phyloP scores from a whole-genome alignment of 768 basidiomycete species.

The Suillus decipiens region DNA sequence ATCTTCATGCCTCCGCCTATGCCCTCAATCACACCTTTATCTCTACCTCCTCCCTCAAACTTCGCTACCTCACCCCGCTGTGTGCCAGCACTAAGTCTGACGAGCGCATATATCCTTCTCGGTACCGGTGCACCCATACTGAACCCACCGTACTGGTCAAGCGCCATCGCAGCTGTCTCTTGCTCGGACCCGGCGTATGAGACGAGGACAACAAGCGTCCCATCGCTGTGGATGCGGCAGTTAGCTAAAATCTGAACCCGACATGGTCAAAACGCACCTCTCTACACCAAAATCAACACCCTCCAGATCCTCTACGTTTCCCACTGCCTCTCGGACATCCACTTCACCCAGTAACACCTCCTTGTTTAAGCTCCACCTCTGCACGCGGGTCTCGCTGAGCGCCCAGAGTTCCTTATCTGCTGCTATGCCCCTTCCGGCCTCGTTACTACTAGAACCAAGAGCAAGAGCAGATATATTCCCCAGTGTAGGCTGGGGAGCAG shows the following conservation, averaged over 20 bases:
- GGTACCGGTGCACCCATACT: slow-evolving; percentile 41
- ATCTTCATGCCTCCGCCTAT: slow-evolving; percentile 45
- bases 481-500: slow-evolving; percentile 43
- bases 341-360: slow-evolving; percentile 62
- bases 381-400: slow-evolving; percentile 64
- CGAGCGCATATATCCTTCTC: slow-evolving; percentile 66
- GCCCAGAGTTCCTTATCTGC: slow-evolving; percentile 64
- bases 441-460: slow-evolving; percentile 37
- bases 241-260: background rate
- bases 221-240: slow-evolving; percentile 37
- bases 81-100: slow-evolving; percentile 40
- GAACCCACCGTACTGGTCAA: slow-evolving; percentile 37
- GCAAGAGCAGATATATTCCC: slow-evolving; percentile 70
- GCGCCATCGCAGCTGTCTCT: slow-evolving; percentile 31
- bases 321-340: slow-evolving; percentile 54
- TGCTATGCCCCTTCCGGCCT: slow-evolving; percentile 20
- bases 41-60: slow-evolving; percentile 27
- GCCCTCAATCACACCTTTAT: slow-evolving; percentile 8
- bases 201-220: slow-evolving; percentile 59
- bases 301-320: slow-evolving; percentile 65
- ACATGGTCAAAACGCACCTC: slow-evolving; percentile 40
- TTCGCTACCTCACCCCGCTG: slow-evolving; percentile 25
- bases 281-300: slow-evolving; percentile 69
- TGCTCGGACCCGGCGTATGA: slow-evolving; percentile 62
- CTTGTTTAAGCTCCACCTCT: slow-evolving; percentile 57